phyloP scores from a whole-genome alignment of 345 rosid species.

The Eucalyptus cloeziana region DNA sequence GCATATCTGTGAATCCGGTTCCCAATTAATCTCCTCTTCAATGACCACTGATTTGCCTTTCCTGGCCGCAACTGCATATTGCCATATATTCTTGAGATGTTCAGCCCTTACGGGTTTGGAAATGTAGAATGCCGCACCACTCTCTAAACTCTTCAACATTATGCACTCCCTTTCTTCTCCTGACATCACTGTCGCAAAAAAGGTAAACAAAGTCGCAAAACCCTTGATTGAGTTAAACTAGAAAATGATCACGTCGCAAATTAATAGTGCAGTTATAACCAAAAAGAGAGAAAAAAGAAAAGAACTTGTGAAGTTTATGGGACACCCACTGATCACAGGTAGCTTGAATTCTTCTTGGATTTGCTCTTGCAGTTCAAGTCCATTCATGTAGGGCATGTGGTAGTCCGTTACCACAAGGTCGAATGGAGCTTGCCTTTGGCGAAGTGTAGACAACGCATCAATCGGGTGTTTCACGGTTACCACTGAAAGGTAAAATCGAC shows the following conservation, averaged over 20 bases:
- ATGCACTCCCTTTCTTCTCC: conserved; percentile 31
- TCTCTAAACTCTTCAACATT: conserved; percentile 22
- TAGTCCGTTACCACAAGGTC: conserved; percentile 63
- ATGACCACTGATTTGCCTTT: conserved; percentile 10
- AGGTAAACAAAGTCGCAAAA: neutral
- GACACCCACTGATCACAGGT: conserved; percentile 51
- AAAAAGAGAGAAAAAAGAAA: neutral
- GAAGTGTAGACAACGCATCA: conserved; percentile 42
- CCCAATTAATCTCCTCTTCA: neutral
- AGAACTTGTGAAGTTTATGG: neutral
- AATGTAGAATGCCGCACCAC: conserved; percentile 50
- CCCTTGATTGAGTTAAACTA: neutral
- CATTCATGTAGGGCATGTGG: conserved; percentile 67
- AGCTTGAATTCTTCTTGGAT: conserved; percentile 30
- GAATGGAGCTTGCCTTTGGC: neutral
- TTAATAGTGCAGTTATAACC: neutral
- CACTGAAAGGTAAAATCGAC: conserved; percentile 8
- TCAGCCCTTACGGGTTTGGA: conserved; percentile 42
- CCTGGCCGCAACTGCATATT: conserved; percentile 23
- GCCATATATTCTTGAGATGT: conserved; percentile 46
- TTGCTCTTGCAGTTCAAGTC: conserved; percentile 30
- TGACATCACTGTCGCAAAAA: conserved; percentile 45
- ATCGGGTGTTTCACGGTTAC: conserved; percentile 14
- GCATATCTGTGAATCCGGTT: neutral
- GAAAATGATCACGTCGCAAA: neutral